A percentile compares a stretch with the other conserved stretches of the same genome.
Evolutionary conservation across 768 basidiomycete genomes (phyloP).

Genomic region (Chiua virens): DNA sequence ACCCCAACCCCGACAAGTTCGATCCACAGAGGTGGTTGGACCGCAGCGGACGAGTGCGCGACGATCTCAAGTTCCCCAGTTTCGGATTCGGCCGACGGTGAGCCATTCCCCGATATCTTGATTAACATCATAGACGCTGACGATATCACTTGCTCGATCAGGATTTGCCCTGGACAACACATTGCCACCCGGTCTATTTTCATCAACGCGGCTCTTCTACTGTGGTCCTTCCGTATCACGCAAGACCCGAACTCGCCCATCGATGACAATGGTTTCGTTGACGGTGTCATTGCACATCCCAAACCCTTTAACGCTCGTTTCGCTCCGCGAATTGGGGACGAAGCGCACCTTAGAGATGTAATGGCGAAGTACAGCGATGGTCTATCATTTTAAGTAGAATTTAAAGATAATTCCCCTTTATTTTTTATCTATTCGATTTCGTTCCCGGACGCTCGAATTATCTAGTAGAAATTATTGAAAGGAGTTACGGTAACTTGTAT

Average conservation of each 20-base stretch:
- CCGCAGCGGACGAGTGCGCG: slow-evolving; percentile 38
- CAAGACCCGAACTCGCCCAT: slow-evolving; percentile 54
- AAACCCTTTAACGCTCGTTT: slow-evolving; percentile 59
- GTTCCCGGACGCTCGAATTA: too few relatives aligned
- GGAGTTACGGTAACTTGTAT: too few relatives aligned
- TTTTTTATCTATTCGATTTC: too few relatives aligned
- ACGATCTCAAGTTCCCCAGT: slow-evolving; percentile 51
- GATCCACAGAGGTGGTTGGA: slow-evolving; percentile 58
- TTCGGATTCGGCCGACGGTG: slow-evolving; percentile 54
- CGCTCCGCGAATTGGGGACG: slow-evolving; percentile 42
- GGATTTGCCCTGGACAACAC: slow-evolving; percentile 68
- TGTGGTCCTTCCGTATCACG: slow-evolving; percentile 65
- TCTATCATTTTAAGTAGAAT: slow-evolving; percentile 1
- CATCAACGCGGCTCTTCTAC: slow-evolving; percentile 59
- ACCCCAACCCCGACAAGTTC: slow-evolving; percentile 59
- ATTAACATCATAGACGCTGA: neutral
- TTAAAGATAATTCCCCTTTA: too few relatives aligned
- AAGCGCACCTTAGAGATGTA: slow-evolving; percentile 20
- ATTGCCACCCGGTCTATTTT: slow-evolving; percentile 63
- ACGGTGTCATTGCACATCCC: slow-evolving; percentile 65
- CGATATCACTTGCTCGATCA: slow-evolving; percentile 30
- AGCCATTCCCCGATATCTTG: neutral
- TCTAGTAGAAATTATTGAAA: too few relatives aligned
- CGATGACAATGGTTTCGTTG: slow-evolving; percentile 60
- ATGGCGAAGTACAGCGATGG: slow-evolving; percentile 27